Conservation (phyloP, 2,329 filamentous ascomycete species). For the Stemphylium beticola region DNA sequence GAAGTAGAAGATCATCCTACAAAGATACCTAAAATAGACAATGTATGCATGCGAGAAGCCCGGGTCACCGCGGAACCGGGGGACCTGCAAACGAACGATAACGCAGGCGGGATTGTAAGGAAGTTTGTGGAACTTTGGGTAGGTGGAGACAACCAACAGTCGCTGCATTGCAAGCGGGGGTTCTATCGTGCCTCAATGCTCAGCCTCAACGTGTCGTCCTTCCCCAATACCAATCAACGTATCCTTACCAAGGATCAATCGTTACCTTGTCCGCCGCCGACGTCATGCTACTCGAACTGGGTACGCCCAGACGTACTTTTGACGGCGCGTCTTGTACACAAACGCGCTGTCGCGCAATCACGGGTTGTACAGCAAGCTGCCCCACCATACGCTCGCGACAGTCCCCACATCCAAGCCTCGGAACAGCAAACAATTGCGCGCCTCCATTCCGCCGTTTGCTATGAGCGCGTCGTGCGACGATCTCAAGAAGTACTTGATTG, state of each 20-base stretch:
- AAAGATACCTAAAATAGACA: background rate
- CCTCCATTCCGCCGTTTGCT: background rate
- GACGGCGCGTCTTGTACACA: conserved; percentile 2
- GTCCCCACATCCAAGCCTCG: conserved; percentile 1
- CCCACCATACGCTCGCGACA: conserved; percentile 9
- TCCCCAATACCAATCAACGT: background rate
- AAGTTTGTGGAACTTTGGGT: background rate
- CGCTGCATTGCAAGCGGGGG: background rate
- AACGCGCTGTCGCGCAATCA: conserved; percentile 34
- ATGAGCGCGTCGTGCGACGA: conserved; percentile 25
- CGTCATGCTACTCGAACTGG: background rate
- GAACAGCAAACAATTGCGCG: conserved; percentile 8
- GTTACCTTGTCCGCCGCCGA: background rate
- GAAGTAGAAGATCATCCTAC: background rate
- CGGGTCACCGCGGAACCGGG: background rate
- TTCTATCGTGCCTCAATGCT: background rate
- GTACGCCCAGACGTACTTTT: background rate
- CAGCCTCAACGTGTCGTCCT: background rate
- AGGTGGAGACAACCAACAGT: conserved; percentile 1
- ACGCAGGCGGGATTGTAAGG: conserved; percentile 2
- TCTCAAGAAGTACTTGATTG: conserved; percentile 26
- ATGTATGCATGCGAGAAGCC: background rate
- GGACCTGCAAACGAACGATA: background rate
- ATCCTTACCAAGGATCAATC: background rate
- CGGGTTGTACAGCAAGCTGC: conserved; percentile 23